Percentiles rank a stretch among this genome's conserved stretches.
phyloP scores from a whole-genome alignment of 257 asterid species.

The Nemophila menziesii region DNA sequence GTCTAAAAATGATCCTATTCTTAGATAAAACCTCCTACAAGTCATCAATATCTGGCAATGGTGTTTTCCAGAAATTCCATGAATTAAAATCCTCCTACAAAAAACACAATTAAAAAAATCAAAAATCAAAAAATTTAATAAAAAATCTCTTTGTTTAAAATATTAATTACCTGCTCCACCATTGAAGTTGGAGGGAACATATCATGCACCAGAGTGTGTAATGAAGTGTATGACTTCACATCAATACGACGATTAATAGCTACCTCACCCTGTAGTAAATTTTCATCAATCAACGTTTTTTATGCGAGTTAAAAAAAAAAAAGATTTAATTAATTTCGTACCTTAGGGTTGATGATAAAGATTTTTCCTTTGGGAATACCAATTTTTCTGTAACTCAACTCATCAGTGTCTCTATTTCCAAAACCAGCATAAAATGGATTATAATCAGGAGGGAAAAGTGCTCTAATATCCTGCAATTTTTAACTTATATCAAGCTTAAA shows the following conservation, averaged over 20 bases:
- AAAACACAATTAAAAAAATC: background rate
- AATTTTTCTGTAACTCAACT: constrained; percentile 91
- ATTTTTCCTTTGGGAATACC: constrained; percentile 98
- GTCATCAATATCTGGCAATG: constrained; percentile 52
- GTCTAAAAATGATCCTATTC: background rate
- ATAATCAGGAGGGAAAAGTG: constrained; percentile 87
- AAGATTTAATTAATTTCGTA: constrained; percentile 6
- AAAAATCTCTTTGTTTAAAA: too few species aligned
- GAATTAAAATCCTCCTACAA: constrained; percentile 75
- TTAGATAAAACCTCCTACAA: constrained; percentile 15
- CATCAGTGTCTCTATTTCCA: constrained; percentile 96
- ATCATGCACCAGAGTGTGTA: constrained; percentile 86
- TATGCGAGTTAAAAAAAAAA: too few species aligned
- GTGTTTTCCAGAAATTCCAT: constrained; percentile 91
- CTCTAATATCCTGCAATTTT: constrained; percentile 79
- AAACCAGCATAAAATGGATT: constrained; percentile 98
- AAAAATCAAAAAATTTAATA: background rate
- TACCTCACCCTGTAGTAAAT: constrained; percentile 73
- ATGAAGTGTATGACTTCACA: constrained; percentile 86
- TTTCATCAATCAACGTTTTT: background rate
- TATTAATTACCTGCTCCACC: constrained; percentile 65
- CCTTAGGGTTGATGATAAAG: constrained; percentile 97
- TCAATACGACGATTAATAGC: constrained; percentile 81
- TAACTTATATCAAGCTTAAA: background rate
- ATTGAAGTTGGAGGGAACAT: constrained; percentile 97